phyloP scores from a whole-genome alignment of 768 basidiomycete species.

The Russula foetens region DNA sequence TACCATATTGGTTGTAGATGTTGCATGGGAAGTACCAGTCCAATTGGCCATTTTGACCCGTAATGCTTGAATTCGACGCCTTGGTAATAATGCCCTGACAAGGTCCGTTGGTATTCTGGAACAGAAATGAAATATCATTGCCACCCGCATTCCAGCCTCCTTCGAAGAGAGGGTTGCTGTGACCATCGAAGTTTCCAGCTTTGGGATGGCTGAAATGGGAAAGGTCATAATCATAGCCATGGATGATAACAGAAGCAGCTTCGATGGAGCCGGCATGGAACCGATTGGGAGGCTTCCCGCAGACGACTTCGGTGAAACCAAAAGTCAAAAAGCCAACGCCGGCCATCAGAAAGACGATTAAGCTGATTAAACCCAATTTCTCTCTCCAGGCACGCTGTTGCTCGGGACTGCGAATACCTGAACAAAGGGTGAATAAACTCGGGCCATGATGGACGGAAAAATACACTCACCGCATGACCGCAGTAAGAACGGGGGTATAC shows the following conservation, averaged over 20 bases:
- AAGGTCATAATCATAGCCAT: conserved; percentile 92
- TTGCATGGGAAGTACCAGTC: conserved; percentile 99
- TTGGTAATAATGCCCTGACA: conserved; percentile 74
- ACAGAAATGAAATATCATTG: conserved; percentile 89
- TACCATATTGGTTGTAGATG: conserved; percentile 66
- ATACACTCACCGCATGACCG: conserved; percentile 61
- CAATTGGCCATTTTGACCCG: conserved; percentile 47
- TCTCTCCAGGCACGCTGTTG: conserved; percentile 97
- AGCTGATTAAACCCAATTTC: conserved; percentile 86
- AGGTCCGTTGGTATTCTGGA: conserved; percentile 84
- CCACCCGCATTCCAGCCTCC: conserved; percentile 72
- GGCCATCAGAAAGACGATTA: conserved; percentile 82
- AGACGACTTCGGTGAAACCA: conserved; percentile 92
- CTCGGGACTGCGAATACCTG: conserved; percentile 85
- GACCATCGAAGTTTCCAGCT: conserved; percentile 66
- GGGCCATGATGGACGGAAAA: not conserved
- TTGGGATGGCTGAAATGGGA: conserved; percentile 78
- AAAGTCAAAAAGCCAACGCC: conserved; percentile 97
- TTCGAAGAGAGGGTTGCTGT: conserved; percentile 74
- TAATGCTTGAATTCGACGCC: conserved; percentile 62
- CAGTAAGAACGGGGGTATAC: conserved; percentile 74
- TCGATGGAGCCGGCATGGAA: conserved; percentile 75
- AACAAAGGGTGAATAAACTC: not conserved
- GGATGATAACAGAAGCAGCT: conserved; percentile 80
- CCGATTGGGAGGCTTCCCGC: conserved; percentile 78